Base-by-base conservation (phyloP, 2,329 filamentous ascomycete genomes). In the Mycosphaerella arachidis region DNA sequence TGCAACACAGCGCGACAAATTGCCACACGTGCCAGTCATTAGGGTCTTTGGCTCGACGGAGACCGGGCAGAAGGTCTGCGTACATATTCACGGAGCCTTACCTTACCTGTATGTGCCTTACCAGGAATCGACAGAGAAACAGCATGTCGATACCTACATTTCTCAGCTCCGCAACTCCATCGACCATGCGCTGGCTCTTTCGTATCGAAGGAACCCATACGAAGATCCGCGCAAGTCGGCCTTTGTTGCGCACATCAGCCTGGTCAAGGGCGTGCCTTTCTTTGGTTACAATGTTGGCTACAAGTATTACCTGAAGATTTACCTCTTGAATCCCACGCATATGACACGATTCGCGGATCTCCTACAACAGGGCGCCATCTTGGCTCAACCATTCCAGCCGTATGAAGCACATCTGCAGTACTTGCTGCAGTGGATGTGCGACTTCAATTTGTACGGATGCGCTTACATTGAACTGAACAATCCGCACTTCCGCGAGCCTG, bases 371-470 rank as follows among this genome's bases (percentile, higher is more conserved):
- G 94, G 94, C 7, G 88, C 88, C 31, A 87, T 99, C 48, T 84
- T 97, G 84, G 90, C 90, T 71, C 84, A 84, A 60, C 82, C 84
- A 27, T 88, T 99, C 48, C 93, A 97, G 71, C 93, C 94, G 0
- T 96, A 94, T 71, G 94, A 99, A 76, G 92, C 90, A 18, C 95
- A 99, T 73, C 75, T 97, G 63, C 91, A 96, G 71, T 97, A 92
- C 72, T 78, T 97, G 8, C 81, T 94, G 9, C 95, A 99, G 75
- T 99, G 95, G 84, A 97, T 99, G 94, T 89, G 88, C 65, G 95
- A 99, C 74, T 99, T 95, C 79, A 99, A 97, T 72, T 79, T 99
- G 66, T 97, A 96, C 73, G 95, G 95, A 6, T 99, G 94, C 72
- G 88, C 86, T 58, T 95, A 93, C 69, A 86, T 97, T 65, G 65